Conservation (phyloP, 768 basidiomycete genomes). For the Tubosaeta sp. region DNA sequence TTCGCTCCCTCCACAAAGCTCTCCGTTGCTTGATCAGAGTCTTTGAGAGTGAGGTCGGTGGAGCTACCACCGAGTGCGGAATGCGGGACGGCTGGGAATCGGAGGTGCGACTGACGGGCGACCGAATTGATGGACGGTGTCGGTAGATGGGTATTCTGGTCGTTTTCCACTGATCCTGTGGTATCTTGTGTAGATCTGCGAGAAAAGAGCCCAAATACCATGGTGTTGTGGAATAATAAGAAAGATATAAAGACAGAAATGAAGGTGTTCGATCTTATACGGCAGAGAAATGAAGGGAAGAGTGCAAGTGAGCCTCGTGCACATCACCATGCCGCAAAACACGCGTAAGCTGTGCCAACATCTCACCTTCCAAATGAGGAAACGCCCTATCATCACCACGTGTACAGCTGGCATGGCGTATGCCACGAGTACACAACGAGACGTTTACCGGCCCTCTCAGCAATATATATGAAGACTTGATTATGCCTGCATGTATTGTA, state of each 20-base stretch:
- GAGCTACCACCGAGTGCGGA: slow-evolving; percentile 17
- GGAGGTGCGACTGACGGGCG: slow-evolving; percentile 21
- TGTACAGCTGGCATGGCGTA: neutral
- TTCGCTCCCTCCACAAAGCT: slow-evolving; percentile 6
- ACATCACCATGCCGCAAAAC: slow-evolving; percentile 16
- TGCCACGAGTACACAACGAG: neutral
- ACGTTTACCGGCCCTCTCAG: too few relatives aligned
- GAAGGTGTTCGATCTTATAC: slow-evolving; percentile 8
- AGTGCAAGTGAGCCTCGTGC: slow-evolving; percentile 14
- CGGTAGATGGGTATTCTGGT: slow-evolving; percentile 36
- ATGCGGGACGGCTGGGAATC: slow-evolving; percentile 13
- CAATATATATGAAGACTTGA: too few relatives aligned
- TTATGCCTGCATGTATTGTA: too few relatives aligned
- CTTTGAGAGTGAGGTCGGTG: slow-evolving; percentile 18
- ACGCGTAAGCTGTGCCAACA: slow-evolving; percentile 8
- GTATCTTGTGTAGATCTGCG: slow-evolving; percentile 27
- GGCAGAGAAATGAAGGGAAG: slow-evolving; percentile 12
- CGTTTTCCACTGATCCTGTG: slow-evolving; percentile 5
- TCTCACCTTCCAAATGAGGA: slow-evolving; percentile 3
- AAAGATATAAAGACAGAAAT: neutral
- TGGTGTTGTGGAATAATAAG: slow-evolving; percentile 11
- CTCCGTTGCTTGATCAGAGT: slow-evolving; percentile 8
- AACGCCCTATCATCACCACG: neutral
- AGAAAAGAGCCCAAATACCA: slow-evolving; percentile 42
- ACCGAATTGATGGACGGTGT: slow-evolving; percentile 47